Conservation (phyloP, 208 protist species). For the Trypanosoma mega region DNA sequence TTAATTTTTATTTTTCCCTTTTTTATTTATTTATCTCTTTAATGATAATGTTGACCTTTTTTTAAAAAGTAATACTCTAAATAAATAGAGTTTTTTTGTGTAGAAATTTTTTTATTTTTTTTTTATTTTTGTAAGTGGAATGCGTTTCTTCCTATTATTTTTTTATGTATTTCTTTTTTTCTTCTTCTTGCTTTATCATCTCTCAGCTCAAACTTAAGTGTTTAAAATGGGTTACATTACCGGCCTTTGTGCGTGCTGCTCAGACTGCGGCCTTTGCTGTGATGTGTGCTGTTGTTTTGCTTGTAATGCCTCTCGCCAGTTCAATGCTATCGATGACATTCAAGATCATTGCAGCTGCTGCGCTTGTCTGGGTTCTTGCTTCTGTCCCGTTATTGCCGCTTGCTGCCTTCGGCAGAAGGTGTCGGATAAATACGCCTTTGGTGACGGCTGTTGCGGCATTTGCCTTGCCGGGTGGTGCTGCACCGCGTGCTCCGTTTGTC, state of each 20-base stretch:
- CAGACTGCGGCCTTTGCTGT: conserved; percentile 1
- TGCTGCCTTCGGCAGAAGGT: conserved; percentile 10
- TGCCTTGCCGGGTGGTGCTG: background rate
- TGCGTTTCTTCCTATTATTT: too few relatives aligned
- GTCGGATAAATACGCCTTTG: conserved; percentile 11
- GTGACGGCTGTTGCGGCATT: background rate
- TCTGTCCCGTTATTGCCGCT: background rate
- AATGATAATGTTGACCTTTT: background rate
- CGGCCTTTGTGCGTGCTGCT: conserved; percentile 12
- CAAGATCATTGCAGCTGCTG: background rate
- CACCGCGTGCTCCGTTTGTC: conserved; percentile 20
- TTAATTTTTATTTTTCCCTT: conserved; percentile 1
- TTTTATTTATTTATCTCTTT: conserved; percentile 5
- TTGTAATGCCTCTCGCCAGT: conserved; percentile 24
- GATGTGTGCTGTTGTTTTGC: conserved; percentile 21
- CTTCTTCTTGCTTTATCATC: conserved; percentile 8
- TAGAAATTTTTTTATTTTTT: conserved; percentile 5
- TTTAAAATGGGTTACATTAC: conserved; percentile 13
- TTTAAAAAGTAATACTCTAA: background rate
- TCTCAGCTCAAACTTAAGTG: background rate
- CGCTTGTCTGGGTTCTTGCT: conserved; percentile 4
- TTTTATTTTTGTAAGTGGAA: conserved; percentile 8
- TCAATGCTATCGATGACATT: conserved; percentile 12
- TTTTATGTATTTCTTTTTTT: conserved; percentile 1
- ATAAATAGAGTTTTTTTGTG: background rate